phyloP scores from a whole-genome alignment of 495 filamentous ascomycete species.

The Penicillium longicatenatum region DNA sequence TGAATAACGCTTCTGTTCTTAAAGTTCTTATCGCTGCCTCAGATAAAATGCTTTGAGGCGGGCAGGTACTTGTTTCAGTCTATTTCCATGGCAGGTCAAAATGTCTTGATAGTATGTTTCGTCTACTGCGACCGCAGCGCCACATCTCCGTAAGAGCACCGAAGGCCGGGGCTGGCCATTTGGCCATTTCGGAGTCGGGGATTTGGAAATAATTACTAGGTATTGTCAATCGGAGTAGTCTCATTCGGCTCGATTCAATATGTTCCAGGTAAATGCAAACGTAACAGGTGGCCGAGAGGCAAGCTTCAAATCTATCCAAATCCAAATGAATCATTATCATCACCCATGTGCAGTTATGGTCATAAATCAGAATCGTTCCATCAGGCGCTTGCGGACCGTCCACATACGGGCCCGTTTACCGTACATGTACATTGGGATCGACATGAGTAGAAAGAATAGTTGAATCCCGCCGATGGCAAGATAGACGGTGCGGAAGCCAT shows the following conservation, averaged over 20 bases:
- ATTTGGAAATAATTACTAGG: no score
- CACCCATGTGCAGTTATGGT: background rate
- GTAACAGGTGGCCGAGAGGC: background rate
- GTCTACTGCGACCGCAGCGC: no score
- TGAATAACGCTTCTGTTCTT: no score
- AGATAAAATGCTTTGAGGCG: no score
- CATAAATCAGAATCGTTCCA: conserved; percentile 76
- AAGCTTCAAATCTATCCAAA: background rate
- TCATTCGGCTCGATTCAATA: background rate
- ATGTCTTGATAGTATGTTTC: no score
- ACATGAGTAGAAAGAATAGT: conserved; percentile 68
- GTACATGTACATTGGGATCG: conserved; percentile 95
- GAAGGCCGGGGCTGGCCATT: background rate
- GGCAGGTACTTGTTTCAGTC: no score
- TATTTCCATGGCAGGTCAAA: no score
- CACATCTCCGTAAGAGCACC: no score
- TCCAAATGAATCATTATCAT: background rate
- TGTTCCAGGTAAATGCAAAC: background rate
- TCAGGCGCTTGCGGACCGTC: conserved; percentile 84
- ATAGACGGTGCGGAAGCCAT: conserved; percentile 79
- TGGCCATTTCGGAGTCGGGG: no score
- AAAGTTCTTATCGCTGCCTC: no score
- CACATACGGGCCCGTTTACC: conserved; percentile 96
- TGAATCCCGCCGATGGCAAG: conserved; percentile 86
- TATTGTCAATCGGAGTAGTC: background rate